Base-by-base conservation (phyloP, 1,139 yeast genomes). In the Candida sp. region DNA sequence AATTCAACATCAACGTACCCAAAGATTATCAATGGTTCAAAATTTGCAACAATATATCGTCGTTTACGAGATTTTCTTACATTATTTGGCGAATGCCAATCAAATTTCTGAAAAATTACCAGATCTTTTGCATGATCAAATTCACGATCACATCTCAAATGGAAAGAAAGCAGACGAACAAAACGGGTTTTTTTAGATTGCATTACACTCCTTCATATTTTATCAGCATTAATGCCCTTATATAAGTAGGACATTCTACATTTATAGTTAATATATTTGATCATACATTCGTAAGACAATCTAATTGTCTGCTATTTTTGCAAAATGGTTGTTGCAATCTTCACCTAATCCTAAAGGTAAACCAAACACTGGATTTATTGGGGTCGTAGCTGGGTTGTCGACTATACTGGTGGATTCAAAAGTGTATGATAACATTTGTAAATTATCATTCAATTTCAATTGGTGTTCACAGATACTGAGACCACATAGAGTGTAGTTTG, bases 401-500 rank as follows among this genome's bases (percentile, higher is more conserved):
- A 57, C 58, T 3, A 49, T 42, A 8, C 58, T 57, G 4, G 39
- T 45, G 2, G 59, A 49, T 0, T 41, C 43, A 35, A 69, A 66
- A 5, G 56, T 49, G 50, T 61, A 75, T 3, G 73, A 75, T 40
- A 55, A 53, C 6, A 46, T 43, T 2, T 42, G 48, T 51, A 56
- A 52, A 4, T 53, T 52, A 1, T 53, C 53, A 9, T 50, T 53
- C 38, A 66, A 59, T 2, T 44, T 36, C 55, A 75, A 81, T n/a
- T 58, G 48, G 53, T 82, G 73, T 52, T 88, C 93, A 5, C 85
- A 74, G 35, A 81, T 71, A 36, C 95, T 79, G 33, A 93, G 66
- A 0, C 99, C 99, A 43, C 86, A 68, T 3, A 91, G 65, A 0
- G 84, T 81, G 58, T 93, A 95, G 60, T 91, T 90, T 2, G 97